Base-by-base conservation (phyloP, 768 basidiomycete species). In the Phanerochaete sordida region DNA sequence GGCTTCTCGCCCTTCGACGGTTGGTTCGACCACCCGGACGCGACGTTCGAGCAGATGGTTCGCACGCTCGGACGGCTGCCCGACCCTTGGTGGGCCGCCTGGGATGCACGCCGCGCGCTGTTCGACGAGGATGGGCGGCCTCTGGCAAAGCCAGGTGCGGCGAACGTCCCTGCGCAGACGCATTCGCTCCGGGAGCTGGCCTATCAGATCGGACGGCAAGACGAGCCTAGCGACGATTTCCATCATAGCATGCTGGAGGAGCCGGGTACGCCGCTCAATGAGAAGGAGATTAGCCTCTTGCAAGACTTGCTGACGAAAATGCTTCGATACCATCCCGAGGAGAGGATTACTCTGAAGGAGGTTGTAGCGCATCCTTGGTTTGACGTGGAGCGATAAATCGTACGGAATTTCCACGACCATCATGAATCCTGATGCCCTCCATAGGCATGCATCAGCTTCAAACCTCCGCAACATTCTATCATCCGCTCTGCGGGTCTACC, bases 71-170 rank as follows among this genome's bases (percentile, higher is more conserved):
- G 78, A n/a, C 58, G 65, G 61, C 68, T 78, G 15, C 79, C 78
- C 9, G 74, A 77, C 13, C 76, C 76, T 4, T 77, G 75, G 78
- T 78, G 77, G 77, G 61, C 45, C 35, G 48, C 68, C 7, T 79
- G 70, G 47, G 66, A 71, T 56, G 51, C 68, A 6, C 71, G 70
- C 23, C 15, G 24, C 6, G 48, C 59, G 23, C 78, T 74, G 76
- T 79, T 79, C 58, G 70, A 77, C 21, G 75, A 74, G 57, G 65
- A 70, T 44, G 75, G 74, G 27, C 56, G 49, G 37, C 68, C 68
- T 62, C 67, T 76, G 65, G 57, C 48, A 9, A 13, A 60, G 56
- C 73, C 73, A 24, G 78, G 77, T 30, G 57, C 23, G 44, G 46
- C 62, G 43, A 72, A 75, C 56, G 70, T 66, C 45, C 62, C 65